A percentile compares a stretch with the other conserved stretches of the same genome.
Conservation (phyloP, 345 rosid species). For the Gossypium arboreum region DNA sequence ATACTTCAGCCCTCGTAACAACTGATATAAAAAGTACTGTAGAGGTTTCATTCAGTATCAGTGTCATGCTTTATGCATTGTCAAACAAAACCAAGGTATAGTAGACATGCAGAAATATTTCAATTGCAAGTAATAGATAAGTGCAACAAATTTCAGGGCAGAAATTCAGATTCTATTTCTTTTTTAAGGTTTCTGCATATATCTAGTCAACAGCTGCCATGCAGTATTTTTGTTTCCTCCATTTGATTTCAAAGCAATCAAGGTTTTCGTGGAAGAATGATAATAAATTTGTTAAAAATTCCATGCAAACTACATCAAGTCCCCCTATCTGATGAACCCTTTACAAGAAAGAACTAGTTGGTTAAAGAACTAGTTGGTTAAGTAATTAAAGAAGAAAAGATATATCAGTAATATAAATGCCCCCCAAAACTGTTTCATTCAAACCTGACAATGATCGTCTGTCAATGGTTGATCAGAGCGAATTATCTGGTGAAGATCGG, state of each 20-base stretch:
- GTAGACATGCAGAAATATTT: background rate
- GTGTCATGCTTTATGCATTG: background rate
- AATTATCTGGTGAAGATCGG: constrained; percentile 77
- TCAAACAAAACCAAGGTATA: background rate
- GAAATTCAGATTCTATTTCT: background rate
- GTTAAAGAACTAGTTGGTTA: background rate
- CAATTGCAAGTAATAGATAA: too few relatives aligned
- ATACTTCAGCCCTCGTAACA: constrained; percentile 69
- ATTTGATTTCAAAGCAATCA: background rate
- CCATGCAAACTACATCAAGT: background rate
- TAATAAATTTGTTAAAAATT: background rate
- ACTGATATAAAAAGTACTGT: constrained; percentile 75
- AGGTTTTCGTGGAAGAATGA: background rate
- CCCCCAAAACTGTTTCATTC: constrained; percentile 1
- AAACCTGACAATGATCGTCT: constrained; percentile 75
- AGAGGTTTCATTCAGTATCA: constrained; percentile 21
- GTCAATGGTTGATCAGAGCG: constrained; percentile 57
- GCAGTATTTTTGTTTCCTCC: background rate
- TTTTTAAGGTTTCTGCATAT: background rate
- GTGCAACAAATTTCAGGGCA: background rate
- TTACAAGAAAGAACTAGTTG: background rate
- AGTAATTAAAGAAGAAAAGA: background rate
- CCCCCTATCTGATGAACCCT: background rate
- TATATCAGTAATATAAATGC: background rate
- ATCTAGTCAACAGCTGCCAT: background rate